Evolutionary conservation across 345 rosid genomes (phyloP).

Genomic region (Syzygium grande): DNA sequence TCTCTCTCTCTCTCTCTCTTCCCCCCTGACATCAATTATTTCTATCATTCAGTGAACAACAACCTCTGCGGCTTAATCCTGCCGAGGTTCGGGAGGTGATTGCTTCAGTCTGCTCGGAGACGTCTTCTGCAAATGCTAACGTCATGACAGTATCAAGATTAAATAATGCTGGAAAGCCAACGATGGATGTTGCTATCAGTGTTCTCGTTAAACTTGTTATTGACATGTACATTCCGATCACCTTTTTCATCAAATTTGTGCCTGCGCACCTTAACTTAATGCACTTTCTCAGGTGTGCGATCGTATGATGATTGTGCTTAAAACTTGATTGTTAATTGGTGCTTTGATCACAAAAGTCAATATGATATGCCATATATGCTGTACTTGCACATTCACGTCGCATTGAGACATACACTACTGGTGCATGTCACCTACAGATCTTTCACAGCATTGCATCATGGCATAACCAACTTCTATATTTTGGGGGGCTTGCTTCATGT

Average conservation of each 20-base stretch:
- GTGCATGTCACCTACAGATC: neutral
- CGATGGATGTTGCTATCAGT: conserved; percentile 96
- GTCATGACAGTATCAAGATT: conserved; percentile 63
- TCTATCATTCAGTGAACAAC: conserved; percentile 75
- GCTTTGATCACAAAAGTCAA: neutral
- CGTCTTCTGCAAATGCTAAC: conserved; percentile 48
- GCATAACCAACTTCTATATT: neutral
- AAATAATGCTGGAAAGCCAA: conserved; percentile 77
- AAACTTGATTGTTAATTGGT: neutral
- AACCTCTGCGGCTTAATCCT: conserved; percentile 76
- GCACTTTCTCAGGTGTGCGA: neutral
- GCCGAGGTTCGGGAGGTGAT: conserved; percentile 95
- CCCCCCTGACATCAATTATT: neutral
- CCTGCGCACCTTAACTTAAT: neutral
- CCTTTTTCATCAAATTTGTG: neutral
- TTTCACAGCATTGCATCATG: neutral
- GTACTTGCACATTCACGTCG: neutral
- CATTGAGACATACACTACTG: neutral
- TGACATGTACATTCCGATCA: conserved; percentile 65
- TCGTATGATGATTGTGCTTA: neutral
- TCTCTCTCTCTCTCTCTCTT: neutral
- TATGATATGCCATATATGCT: neutral
- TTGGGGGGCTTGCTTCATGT: neutral
- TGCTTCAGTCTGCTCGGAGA: conserved; percentile 91
- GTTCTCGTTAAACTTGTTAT: conserved; percentile 94